These are phyloP conservation scores for Lactarius psammicola DNA, from an alignment of 768 basidiomycete species.

Conservation along the genomic window DNA sequence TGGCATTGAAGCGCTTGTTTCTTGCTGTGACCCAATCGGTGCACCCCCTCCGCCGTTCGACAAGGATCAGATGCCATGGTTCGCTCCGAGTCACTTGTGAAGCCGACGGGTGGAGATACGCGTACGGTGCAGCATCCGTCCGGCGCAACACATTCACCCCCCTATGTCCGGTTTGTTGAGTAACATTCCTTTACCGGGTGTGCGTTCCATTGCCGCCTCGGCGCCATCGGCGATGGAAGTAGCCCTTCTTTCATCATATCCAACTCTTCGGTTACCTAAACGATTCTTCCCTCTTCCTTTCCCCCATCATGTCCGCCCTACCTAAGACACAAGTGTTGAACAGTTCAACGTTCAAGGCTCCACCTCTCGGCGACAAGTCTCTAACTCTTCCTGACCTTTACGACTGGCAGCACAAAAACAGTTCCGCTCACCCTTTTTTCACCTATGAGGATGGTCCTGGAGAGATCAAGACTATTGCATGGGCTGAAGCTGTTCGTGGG, in stretches of 20 bases:
- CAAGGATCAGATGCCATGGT: not conserved
- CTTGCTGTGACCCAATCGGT: too few relatives aligned
- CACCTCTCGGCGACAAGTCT: slow-evolving; percentile 29
- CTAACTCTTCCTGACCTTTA: slow-evolving; percentile 32
- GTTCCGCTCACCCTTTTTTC: slow-evolving; percentile 31
- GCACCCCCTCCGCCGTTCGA: not conserved
- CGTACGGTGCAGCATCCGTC: not conserved
- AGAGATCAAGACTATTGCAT: slow-evolving; percentile 24
- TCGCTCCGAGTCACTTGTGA: not conserved
- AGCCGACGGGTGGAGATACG: not conserved
- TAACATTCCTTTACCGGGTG: not conserved
- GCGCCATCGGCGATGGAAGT: not conserved
- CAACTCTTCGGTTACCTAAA: not conserved
- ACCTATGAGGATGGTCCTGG: slow-evolving; percentile 23
- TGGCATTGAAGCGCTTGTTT: not conserved
- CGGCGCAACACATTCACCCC: not conserved
- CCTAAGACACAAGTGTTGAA: slow-evolving; percentile 29
- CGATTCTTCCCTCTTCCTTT: not conserved
- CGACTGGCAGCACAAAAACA: slow-evolving; percentile 33
- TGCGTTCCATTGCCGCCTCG: not conserved
- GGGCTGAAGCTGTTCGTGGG: slow-evolving; percentile 27
- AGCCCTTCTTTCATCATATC: slow-evolving; percentile 6
- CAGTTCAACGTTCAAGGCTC: slow-evolving; percentile 29
- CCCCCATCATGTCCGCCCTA: slow-evolving; percentile 20
- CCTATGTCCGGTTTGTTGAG: slow-evolving; percentile 15